phyloP scores from a whole-genome alignment of 1,139 yeast genomes.

The Yamadazyma atmosphaerica region DNA sequence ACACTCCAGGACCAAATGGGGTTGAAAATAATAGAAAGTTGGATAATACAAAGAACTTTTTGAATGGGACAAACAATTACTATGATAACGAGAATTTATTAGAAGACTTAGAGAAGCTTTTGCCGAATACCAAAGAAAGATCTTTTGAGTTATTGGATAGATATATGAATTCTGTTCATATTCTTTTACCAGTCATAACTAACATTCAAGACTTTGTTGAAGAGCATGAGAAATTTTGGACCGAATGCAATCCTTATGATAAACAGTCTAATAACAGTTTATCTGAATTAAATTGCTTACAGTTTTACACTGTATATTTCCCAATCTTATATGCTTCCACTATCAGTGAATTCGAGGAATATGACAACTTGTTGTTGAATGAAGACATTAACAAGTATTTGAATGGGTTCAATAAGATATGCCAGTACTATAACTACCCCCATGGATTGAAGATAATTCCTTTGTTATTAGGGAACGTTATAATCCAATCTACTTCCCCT shows the following conservation, averaged over 20 bases:
- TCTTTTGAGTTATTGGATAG: constrained; percentile 50
- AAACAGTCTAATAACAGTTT: constrained; percentile 16
- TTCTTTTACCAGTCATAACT: constrained; percentile 50
- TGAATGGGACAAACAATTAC: constrained; percentile 47
- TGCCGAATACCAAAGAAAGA: constrained; percentile 43
- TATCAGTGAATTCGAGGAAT: constrained; percentile 56
- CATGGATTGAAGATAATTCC: constrained; percentile 51
- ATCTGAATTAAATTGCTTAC: constrained; percentile 35
- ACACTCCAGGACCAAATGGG: constrained; percentile 18
- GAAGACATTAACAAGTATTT: constrained; percentile 52
- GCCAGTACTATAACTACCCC: constrained; percentile 54
- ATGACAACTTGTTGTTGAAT: constrained; percentile 45
- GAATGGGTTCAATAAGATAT: constrained; percentile 47
- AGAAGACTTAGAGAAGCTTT: constrained; percentile 32
- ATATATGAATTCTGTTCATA: constrained; percentile 53
- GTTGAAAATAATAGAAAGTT: constrained; percentile 26
- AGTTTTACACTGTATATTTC: constrained; percentile 48
- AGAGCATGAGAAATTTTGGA: constrained; percentile 55
- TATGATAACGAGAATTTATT: constrained; percentile 39
- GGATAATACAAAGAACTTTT: constrained; percentile 39
- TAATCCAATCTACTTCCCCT: constrained; percentile 56
- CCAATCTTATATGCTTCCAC: constrained; percentile 56
- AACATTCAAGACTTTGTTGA: constrained; percentile 42
- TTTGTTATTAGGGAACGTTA: constrained; percentile 49
- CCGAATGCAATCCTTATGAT: constrained; percentile 21